phyloP scores from a whole-genome alignment of 441 rosid genomes.

The Pelargonium citronellum region DNA sequence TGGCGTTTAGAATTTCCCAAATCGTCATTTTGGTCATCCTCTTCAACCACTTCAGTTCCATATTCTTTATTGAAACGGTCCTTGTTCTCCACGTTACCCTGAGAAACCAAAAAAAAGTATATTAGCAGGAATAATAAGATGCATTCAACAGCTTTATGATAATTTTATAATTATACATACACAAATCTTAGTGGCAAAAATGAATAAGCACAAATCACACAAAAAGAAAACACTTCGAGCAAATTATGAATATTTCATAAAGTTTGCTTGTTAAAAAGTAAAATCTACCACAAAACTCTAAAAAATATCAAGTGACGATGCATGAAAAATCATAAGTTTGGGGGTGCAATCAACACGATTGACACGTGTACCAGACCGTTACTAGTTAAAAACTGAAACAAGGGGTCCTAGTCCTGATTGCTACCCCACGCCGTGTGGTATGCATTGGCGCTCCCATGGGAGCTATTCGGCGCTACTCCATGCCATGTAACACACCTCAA shows the following conservation, averaged over 20 bases:
- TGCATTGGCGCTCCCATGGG: too few relatives aligned
- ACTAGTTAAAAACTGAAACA: too few relatives aligned
- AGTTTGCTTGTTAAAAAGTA: background rate
- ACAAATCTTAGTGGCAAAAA: background rate
- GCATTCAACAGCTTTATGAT: background rate
- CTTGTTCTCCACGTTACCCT: constrained; percentile 77
- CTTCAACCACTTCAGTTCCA: constrained; percentile 61
- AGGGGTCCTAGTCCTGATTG: too few relatives aligned
- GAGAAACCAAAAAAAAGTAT: constrained; percentile 19
- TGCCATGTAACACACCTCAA: too few relatives aligned
- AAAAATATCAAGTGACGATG: too few relatives aligned
- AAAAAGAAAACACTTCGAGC: background rate
- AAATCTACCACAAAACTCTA: background rate
- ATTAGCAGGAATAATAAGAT: background rate
- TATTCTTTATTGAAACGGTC: constrained; percentile 69
- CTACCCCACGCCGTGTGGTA: too few relatives aligned
- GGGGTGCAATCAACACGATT: too few relatives aligned
- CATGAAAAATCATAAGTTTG: too few relatives aligned
- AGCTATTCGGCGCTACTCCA: too few relatives aligned
- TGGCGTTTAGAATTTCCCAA: constrained; percentile 24
- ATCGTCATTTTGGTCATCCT: constrained; percentile 26
- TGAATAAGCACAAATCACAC: background rate
- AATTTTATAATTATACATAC: background rate
- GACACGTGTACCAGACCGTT: too few relatives aligned
- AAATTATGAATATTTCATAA: background rate